A percentile compares a stretch with the other conserved stretches of the same genome.
These are phyloP conservation scores for Candida michaelii DNA, from an alignment of 805 yeast species.

Conservation along the genomic window DNA sequence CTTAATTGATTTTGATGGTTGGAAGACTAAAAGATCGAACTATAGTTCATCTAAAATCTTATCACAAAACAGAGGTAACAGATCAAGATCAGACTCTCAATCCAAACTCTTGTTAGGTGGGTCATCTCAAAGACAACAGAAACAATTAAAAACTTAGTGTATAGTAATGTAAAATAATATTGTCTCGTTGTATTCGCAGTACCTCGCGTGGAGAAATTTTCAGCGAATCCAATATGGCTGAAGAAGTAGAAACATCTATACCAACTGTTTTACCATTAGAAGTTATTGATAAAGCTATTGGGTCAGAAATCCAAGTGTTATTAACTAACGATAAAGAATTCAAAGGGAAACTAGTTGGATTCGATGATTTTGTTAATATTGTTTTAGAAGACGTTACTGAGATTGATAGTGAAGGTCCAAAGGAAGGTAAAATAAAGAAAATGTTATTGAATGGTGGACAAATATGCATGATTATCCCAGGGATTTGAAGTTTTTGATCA, in stretches of 20 bases:
- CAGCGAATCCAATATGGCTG: constrained; percentile 9
- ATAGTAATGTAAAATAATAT: background rate
- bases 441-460: constrained; percentile 73
- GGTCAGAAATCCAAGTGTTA: constrained; percentile 73
- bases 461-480: constrained; percentile 58
- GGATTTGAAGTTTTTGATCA: no score
- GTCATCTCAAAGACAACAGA: constrained; percentile 9
- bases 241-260: constrained; percentile 8
- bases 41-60: constrained; percentile 8
- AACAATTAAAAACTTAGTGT: constrained; percentile 6
- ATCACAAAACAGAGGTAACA: constrained; percentile 8
- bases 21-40: constrained; percentile 47
- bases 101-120: constrained; percentile 7
- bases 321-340: constrained; percentile 69
- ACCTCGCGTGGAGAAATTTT: constrained; percentile 1
- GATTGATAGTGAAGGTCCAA: constrained; percentile 42
- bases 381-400: constrained; percentile 83
- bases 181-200: no score
- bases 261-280: constrained; percentile 65
- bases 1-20: constrained; percentile 89
- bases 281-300: constrained; percentile 83
- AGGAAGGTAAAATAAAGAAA: constrained; percentile 48
- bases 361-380: constrained; percentile 93
- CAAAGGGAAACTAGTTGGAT: constrained; percentile 85
- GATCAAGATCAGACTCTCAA: constrained; percentile 15